Conservation (phyloP, 352 stramenopile genomes). For the Peronospora farinosa region DNA sequence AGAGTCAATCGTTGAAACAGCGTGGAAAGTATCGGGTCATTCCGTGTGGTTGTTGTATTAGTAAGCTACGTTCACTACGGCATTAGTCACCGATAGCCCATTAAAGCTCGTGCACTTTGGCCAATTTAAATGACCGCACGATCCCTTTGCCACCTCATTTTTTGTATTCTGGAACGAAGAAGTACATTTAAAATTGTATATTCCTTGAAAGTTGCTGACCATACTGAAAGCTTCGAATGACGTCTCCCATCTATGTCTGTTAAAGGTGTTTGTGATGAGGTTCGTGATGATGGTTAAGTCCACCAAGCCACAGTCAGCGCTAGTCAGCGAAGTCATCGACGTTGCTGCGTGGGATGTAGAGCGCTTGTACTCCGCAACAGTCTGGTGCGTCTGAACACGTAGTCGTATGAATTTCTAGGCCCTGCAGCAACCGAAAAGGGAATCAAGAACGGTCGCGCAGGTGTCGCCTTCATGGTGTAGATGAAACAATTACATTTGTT, state of each 20-base stretch:
- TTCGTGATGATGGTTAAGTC: slow-evolving; percentile 46
- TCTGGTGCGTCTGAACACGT: slow-evolving; percentile 82
- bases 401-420: slow-evolving; percentile 43
- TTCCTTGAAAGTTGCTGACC: too few species aligned
- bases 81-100: slow-evolving; percentile 1
- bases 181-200: too few species aligned
- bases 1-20: too few species aligned
- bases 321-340: slow-evolving; percentile 70
- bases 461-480: slow-evolving; percentile 66
- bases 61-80: too few species aligned
- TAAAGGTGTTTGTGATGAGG: slow-evolving; percentile 57
- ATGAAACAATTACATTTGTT: slow-evolving; percentile 86
- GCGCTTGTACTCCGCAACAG: slow-evolving; percentile 64
- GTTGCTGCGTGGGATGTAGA: slow-evolving; percentile 81
- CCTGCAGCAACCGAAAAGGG: slow-evolving; percentile 47
- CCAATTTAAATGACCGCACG: neutral
- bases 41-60: too few species aligned
- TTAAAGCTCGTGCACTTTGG: too few species aligned
- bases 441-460: slow-evolving; percentile 59
- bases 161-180: too few species aligned
- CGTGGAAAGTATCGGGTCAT: too few species aligned
- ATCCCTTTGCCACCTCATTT: slow-evolving; percentile 63
- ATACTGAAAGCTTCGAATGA: too few species aligned
- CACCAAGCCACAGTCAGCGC: too few species aligned
- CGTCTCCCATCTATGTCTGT: too few species aligned